Conservation (phyloP, 2,329 filamentous ascomycete genomes). For the Aspergillus unguis region DNA sequence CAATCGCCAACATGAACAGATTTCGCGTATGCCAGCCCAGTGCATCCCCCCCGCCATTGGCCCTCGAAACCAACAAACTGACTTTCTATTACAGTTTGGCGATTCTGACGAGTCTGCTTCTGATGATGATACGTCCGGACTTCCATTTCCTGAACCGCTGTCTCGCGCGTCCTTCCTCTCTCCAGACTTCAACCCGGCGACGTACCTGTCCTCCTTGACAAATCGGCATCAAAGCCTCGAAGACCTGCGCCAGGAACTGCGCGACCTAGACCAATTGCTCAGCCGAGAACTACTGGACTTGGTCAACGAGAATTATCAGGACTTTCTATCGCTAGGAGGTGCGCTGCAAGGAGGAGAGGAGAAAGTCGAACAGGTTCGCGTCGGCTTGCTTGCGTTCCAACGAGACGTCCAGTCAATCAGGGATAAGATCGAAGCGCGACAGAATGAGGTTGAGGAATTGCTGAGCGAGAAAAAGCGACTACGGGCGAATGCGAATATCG, state of each 20-base stretch:
- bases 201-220: slow-evolving; percentile 77
- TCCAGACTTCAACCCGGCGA: slow-evolving; percentile 71
- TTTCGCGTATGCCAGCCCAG: slow-evolving; percentile 29
- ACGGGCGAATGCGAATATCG: slow-evolving; percentile 60
- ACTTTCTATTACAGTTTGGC: slow-evolving; percentile 34
- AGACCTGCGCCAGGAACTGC: slow-evolving; percentile 81
- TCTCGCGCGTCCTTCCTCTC: slow-evolving; percentile 78
- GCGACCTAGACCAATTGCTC: slow-evolving; percentile 73
- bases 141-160: slow-evolving; percentile 86
- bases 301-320: slow-evolving; percentile 91
- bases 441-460: slow-evolving; percentile 59
- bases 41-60: background rate
- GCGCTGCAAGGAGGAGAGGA: slow-evolving; percentile 86
- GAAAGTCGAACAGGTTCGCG: slow-evolving; percentile 81
- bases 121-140: slow-evolving; percentile 59
- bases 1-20: slow-evolving; percentile 27
- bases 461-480: slow-evolving; percentile 66
- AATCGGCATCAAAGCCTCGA: slow-evolving; percentile 94
- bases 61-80: slow-evolving; percentile 2
- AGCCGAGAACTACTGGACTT: slow-evolving; percentile 86
- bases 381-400: slow-evolving; percentile 80
- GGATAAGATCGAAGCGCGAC: slow-evolving; percentile 61
- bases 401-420: slow-evolving; percentile 76
- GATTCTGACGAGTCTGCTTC: slow-evolving; percentile 47
- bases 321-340: slow-evolving; percentile 79